phyloP scores from a whole-genome alignment of 176 grass and related monocot genomes.

The Poa pratensis region DNA sequence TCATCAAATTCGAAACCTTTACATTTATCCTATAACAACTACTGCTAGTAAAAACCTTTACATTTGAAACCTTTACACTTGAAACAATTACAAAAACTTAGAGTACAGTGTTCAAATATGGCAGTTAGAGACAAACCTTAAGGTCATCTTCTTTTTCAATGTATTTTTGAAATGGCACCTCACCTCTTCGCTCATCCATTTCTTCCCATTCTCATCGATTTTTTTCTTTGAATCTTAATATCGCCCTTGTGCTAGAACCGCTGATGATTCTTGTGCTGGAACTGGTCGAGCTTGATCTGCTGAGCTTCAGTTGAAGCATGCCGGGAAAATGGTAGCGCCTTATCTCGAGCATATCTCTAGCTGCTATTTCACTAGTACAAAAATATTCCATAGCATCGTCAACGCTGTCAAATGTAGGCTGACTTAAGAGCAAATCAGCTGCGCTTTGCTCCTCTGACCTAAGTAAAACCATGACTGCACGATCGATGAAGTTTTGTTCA shows the following conservation, averaged over 20 bases:
- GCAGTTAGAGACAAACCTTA: slow-evolving; percentile 19
- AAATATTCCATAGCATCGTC: neutral
- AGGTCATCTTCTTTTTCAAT: neutral
- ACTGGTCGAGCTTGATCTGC: neutral
- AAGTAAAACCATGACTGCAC: slow-evolving; percentile 1
- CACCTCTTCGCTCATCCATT: neutral
- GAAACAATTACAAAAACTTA: neutral
- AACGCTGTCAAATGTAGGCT: neutral
- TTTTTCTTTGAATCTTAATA: neutral
- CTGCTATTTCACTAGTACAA: neutral
- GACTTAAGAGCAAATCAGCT: neutral
- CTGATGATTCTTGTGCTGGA: neutral
- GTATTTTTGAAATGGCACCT: neutral
- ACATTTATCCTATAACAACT: neutral
- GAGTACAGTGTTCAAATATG: neutral
- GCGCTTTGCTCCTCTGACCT: neutral
- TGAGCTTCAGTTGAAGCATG: neutral
- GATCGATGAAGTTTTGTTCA: neutral
- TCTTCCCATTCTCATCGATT: neutral
- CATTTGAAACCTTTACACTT: neutral
- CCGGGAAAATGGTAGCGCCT: neutral
- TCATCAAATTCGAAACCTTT: slow-evolving; percentile 28
- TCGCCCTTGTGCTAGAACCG: neutral
- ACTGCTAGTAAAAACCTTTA: neutral
- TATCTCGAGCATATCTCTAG: neutral